Base-by-base conservation (phyloP, 495 filamentous ascomycete species). In the Astrocystis sublimbata region DNA sequence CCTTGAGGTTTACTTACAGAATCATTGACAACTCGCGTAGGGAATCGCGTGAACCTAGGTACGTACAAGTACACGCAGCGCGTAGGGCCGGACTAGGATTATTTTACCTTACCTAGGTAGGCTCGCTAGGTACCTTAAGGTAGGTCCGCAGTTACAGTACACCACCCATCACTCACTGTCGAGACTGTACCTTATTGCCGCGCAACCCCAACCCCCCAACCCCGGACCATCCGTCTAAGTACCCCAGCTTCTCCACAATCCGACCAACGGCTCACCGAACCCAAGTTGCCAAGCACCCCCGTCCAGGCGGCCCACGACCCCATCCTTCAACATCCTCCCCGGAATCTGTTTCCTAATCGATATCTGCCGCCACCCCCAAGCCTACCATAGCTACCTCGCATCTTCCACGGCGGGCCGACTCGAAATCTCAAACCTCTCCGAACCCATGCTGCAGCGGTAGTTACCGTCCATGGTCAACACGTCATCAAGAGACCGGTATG, bases 281-380 rank as follows among this genome's bases (percentile, higher is more conserved):
- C 31, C 24, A n/a, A n/a, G n/a, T n/a, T n/a, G n/a, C n/a, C n/a
- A n/a, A n/a, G n/a, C n/a, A n/a, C n/a, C n/a, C n/a, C n/a, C n/a
- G n/a, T n/a, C n/a, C n/a, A n/a, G n/a, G n/a, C n/a, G n/a, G n/a
- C n/a, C n/a, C n/a, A n/a, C n/a, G n/a, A n/a, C n/a, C n/a, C n/a
- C n/a, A n/a, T n/a, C 30, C 8, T 36, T 33, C n/a, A 5, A 33
- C 26, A 31, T 28, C 21, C 24, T 30, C 57, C 56, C 57, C 57
- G 57, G 57, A 50, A 19, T 60, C 43, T 33, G 17, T 50, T 60
- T 60, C 57, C 57, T 60, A 51, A 60, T 60, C 57, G 12, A 41
- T 17, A 21, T 15, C 31, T 50, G 31, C 30, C 57, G 10, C 21
- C 43, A 17, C 31, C 42, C 10, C 24, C 51, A 33, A 13, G 36